Base-by-base conservation (phyloP, 768 basidiomycete genomes). In the Rhizopogon salebrosus region DNA sequence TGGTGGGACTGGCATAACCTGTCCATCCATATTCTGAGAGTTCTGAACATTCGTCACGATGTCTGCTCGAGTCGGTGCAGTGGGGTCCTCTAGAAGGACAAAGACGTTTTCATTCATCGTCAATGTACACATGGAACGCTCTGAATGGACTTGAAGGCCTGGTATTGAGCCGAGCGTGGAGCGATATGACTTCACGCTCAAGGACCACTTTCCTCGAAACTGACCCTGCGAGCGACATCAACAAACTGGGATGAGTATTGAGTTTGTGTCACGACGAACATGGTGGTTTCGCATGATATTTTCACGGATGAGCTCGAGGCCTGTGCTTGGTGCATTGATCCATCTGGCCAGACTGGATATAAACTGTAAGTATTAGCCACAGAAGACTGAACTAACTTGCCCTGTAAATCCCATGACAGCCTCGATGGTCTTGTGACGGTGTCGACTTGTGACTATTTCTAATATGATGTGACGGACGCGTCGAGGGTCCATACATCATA, bases 41-140 rank as follows among this genome's bases (percentile, higher is more conserved):
- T 72, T 73, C 57, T 79, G 78, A 27, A 54, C 14, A 9, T 50
- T 27, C 24, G 62, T 57, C 11, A 69, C 49, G 20, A 86, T 75
- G 52, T 89, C 89, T 48, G 77, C 78, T 54, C 83, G 78, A 34
- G 75, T 80, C 1, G 87, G 89, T 9, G 87, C 87, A 9, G 76
- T 70, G 31, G 86, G 85, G 65, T 92, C 89, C 60, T 91, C 89
- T 23, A 91, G 70, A 6, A 84, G 76, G 22, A 90, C 88, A 64
- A 89, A 92, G 23, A 87, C 86, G 58, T 86, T 85, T 41, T 90
- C 82, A 53, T 84, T 82, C 85, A 90, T 87, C 2, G 87, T 87
- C 18, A 92, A 74, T 16, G 87, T 74, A 58, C 79, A 86, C 81
- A 92, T 87, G 1, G 79, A 79, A 27, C 89, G 78, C 62, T 91